phyloP scores from a whole-genome alignment of 345 rosid species.

The Mangifera indica region DNA sequence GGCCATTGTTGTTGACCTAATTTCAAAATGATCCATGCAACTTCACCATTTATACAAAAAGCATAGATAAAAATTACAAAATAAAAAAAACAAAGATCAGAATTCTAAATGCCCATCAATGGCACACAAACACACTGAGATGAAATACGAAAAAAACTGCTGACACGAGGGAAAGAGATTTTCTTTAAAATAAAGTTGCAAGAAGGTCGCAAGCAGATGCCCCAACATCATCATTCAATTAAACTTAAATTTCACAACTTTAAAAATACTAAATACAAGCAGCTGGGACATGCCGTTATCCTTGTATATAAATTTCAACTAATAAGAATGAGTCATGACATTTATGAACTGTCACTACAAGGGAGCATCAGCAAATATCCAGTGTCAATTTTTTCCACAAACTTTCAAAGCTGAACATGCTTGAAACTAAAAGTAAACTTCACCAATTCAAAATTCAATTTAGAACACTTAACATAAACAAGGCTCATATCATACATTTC shows the following conservation, averaged over 20 bases:
- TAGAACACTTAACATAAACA: not conserved
- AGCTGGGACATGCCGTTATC: too few species aligned
- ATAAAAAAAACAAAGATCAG: not conserved
- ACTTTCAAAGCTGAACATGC: not conserved
- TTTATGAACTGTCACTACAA: not conserved
- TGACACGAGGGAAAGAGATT: not conserved
- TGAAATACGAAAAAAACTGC: not conserved
- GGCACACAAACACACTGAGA: not conserved
- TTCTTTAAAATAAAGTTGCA: slow-evolving; percentile 13
- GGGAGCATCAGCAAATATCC: not conserved
- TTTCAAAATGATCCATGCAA: slow-evolving; percentile 4
- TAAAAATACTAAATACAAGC: too few species aligned
- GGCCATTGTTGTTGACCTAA: slow-evolving; percentile 9
- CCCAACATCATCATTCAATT: not conserved
- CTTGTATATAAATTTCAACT: too few species aligned
- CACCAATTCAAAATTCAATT: not conserved
- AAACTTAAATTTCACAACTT: not conserved
- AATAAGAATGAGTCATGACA: not conserved
- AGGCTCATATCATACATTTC: not conserved
- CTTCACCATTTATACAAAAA: not conserved
- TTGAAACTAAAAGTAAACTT: not conserved
- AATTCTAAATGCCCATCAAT: not conserved
- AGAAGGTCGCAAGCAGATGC: slow-evolving; percentile 13
- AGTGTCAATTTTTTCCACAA: not conserved
- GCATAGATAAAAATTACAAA: not conserved